Evolutionary conservation across 176 grass and related monocot genomes (phyloP).

Genomic region (Oryza longistaminata): DNA sequence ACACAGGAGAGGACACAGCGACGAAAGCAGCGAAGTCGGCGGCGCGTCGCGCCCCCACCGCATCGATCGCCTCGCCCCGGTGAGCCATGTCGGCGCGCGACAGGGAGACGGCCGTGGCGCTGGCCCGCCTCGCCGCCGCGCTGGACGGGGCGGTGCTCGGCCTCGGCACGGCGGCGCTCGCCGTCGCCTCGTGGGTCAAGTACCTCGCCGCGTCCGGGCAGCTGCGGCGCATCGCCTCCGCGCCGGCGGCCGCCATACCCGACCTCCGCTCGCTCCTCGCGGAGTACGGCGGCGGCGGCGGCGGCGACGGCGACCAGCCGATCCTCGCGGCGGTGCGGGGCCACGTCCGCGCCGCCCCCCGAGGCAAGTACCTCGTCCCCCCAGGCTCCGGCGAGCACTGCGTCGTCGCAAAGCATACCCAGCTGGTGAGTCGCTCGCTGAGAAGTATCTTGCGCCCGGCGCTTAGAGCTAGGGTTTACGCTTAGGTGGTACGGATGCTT

Average conservation of each 20-base stretch:
- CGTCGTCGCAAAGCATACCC: conserved; percentile 62
- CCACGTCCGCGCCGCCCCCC: conserved; percentile 47
- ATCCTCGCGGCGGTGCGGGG: conserved; percentile 60
- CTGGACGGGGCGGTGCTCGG: conserved; percentile 83
- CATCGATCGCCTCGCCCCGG: conserved; percentile 25
- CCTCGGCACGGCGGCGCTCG: conserved; percentile 57
- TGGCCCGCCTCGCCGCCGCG: conserved; percentile 64
- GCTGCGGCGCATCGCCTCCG: conserved; percentile 66
- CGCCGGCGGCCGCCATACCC: conserved; percentile 48
- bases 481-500: conserved; percentile 12
- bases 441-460: not conserved
- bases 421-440: conserved; percentile 46
- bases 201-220: conserved; percentile 58
- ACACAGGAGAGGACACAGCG: not conserved
- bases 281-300: not conserved
- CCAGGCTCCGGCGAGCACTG: conserved; percentile 58
- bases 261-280: conserved; percentile 61
- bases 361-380: conserved; percentile 40
- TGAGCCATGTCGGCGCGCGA: conserved; percentile 77
- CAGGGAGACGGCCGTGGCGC: conserved; percentile 53
- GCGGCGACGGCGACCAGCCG: not conserved
- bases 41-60: not conserved
- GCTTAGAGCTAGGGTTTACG: conserved; percentile 29
- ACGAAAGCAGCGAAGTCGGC: conserved; percentile 4
- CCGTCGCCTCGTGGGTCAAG: conserved; percentile 65